phyloP scores from a whole-genome alignment of 2,329 filamentous ascomycete genomes.

The Tricladium varicosporioides region DNA sequence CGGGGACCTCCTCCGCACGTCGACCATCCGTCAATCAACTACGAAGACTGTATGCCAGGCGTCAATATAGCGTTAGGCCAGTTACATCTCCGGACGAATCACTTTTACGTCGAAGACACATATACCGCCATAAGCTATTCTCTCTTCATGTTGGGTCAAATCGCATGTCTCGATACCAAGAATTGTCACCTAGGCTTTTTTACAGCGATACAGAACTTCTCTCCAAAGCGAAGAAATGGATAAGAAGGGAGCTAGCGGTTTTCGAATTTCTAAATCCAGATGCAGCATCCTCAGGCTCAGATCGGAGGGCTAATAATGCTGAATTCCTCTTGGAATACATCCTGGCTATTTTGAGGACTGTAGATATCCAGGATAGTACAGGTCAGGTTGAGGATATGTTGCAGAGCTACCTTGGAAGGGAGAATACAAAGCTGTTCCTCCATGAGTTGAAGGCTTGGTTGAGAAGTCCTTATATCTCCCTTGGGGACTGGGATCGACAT shows the following conservation, averaged over 20 bases:
- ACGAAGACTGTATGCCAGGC: conserved; percentile 19
- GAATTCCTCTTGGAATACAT: conserved; percentile 88
- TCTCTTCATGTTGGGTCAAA: conserved; percentile 84
- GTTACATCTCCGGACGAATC: conserved; percentile 26
- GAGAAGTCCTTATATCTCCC: conserved; percentile 69
- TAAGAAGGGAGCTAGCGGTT: conserved; percentile 79
- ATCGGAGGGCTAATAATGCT: conserved; percentile 62
- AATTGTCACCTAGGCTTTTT: conserved; percentile 68
- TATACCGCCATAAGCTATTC: conserved; percentile 72
- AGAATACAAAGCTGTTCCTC: conserved; percentile 71
- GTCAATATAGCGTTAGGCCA: conserved; percentile 7
- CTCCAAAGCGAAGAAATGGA: conserved; percentile 75
- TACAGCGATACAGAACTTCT: conserved; percentile 63
- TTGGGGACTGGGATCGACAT: conserved; percentile 72
- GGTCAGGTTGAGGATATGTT: conserved; percentile 80
- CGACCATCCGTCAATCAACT: conserved; percentile 13
- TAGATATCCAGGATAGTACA: conserved; percentile 75
- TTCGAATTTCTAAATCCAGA: conserved; percentile 66
- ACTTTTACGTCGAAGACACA: conserved; percentile 56
- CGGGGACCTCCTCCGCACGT: conserved; percentile 7
- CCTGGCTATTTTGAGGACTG: conserved; percentile 75
- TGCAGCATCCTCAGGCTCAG: conserved; percentile 17
- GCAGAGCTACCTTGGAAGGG: conserved; percentile 72
- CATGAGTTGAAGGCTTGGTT: conserved; percentile 85
- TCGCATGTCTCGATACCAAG: conserved; percentile 70